Conservation (phyloP, 345 rosid species). For the Syzygium aqueum region DNA sequence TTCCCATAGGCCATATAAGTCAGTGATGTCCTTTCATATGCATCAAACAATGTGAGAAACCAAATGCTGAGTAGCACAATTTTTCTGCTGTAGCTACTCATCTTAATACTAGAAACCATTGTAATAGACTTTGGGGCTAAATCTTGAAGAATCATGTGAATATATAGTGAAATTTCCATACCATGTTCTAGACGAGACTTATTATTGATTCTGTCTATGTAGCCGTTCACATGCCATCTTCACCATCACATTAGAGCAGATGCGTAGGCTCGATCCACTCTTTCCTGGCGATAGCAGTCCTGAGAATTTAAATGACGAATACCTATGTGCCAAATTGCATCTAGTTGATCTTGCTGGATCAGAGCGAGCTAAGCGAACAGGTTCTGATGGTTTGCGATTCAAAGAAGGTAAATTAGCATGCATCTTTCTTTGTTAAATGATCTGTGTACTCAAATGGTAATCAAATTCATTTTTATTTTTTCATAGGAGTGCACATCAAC, state of each 20-base stretch:
- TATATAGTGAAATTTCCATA: background rate
- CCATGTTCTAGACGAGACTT: background rate
- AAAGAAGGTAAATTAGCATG: slow-evolving; percentile 69
- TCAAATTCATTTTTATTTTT: slow-evolving; percentile 7
- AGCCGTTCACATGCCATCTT: slow-evolving; percentile 99
- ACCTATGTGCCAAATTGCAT: slow-evolving; percentile 95
- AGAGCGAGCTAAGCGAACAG: slow-evolving; percentile 95
- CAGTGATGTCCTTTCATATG: background rate
- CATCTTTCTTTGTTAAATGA: background rate
- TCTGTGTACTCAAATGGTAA: background rate
- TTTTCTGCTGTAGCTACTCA: background rate
- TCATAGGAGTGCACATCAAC: slow-evolving; percentile 90
- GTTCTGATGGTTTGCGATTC: slow-evolving; percentile 93
- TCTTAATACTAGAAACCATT: background rate
- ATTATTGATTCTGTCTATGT: slow-evolving; percentile 9
- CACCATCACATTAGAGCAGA: slow-evolving; percentile 93
- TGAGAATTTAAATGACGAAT: slow-evolving; percentile 75
- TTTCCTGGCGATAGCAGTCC: slow-evolving; percentile 41
- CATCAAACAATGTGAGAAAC: background rate
- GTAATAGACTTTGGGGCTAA: background rate
- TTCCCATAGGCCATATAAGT: background rate
- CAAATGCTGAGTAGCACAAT: background rate
- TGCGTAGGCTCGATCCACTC: slow-evolving; percentile 63
- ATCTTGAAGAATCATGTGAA: background rate
- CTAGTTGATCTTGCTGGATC: slow-evolving; percentile 99